Base-by-base conservation (phyloP, 495 filamentous ascomycete species). In the Diplogelasinospora grovesii region DNA sequence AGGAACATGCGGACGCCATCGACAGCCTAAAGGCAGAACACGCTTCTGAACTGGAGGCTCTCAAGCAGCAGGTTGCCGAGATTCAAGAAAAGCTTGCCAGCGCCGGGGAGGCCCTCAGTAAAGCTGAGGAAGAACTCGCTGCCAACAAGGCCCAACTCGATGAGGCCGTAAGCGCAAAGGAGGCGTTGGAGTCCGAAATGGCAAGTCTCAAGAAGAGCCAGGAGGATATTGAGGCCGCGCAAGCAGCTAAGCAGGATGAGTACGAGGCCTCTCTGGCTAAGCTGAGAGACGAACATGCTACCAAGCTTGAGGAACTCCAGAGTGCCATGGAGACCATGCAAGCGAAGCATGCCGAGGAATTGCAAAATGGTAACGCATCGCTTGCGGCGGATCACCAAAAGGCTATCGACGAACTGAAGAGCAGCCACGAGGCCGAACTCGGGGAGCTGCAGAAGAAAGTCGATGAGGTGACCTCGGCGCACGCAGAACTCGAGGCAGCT, bases 141-240 rank as follows among this genome's bases (percentile, higher is more conserved):
- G 37, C 45, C 5, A 54, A 65, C 8, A 66, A 65, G 50, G 44
- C 32, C 11, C 48, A 69, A 34, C 46, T 66, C 8, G 48, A 53
- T 15, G 59, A 64, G 21, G 50, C 63, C n/a, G 38, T 53, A 18
- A 54, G 46, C 35, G 41, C 60, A 2, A 64, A 67, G 46, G 63
- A 64, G 18, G 42, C 50, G 10, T 60, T 62, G 5, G 65, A 69
- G 20, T 49, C 51, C 20, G 60, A 66, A 21, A 63, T 75, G 19
- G 52, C 56, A 8, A 45, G 41, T 20, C 49, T 75, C 24, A 67
- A 71, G 48, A 52, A 60, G 38, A 89, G 89, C 2, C 80, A 85
- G 37, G 87, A 95, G 41, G 89, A 95, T 3, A 43, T 70, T 8
- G 60, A 71, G 40, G 57, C 61, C 1, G 62, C 66, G 22, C 53